Evolutionary conservation across 2,329 filamentous ascomycete genomes (phyloP).

Genomic region (Aspergillus caelatus): DNA sequence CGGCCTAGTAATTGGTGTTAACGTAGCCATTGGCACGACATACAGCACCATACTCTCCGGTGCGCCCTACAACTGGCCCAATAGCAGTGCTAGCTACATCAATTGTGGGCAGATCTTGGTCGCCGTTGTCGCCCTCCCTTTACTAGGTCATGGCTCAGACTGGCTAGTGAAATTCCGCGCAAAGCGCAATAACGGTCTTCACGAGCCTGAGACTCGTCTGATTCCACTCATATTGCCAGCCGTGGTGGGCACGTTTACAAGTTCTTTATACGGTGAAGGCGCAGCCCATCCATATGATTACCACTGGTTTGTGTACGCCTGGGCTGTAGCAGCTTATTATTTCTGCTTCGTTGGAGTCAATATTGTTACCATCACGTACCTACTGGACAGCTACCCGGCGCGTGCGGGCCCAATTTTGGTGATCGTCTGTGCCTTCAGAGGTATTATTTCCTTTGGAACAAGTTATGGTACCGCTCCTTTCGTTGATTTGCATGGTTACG

Average conservation of each 20-base stretch:
- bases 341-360: constrained; percentile 42
- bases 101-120: constrained; percentile 46
- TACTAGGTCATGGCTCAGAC: constrained; percentile 46
- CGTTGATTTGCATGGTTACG: constrained; percentile 31
- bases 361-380: constrained; percentile 49
- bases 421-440: constrained; percentile 51
- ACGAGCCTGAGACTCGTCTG: constrained; percentile 46
- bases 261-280: constrained; percentile 43
- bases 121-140: constrained; percentile 41
- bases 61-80: constrained; percentile 43
- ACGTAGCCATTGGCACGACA: constrained; percentile 48
- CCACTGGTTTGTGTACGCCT: constrained; percentile 29
- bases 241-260: constrained; percentile 40
- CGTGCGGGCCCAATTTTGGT: constrained; percentile 48
- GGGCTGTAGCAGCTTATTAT: constrained; percentile 27
- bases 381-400: constrained; percentile 50
- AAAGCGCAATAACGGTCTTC: constrained; percentile 40
- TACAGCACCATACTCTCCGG: constrained; percentile 41
- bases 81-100: constrained; percentile 39
- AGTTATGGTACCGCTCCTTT: constrained; percentile 42
- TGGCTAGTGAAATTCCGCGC: constrained; percentile 40
- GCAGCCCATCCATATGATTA: constrained; percentile 36
- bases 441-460: constrained; percentile 49
- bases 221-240: constrained; percentile 40
- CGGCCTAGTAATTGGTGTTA: constrained; percentile 43